Evolutionary conservation across 345 rosid genomes (phyloP).

Genomic region (Capsella bursapastoris): DNA sequence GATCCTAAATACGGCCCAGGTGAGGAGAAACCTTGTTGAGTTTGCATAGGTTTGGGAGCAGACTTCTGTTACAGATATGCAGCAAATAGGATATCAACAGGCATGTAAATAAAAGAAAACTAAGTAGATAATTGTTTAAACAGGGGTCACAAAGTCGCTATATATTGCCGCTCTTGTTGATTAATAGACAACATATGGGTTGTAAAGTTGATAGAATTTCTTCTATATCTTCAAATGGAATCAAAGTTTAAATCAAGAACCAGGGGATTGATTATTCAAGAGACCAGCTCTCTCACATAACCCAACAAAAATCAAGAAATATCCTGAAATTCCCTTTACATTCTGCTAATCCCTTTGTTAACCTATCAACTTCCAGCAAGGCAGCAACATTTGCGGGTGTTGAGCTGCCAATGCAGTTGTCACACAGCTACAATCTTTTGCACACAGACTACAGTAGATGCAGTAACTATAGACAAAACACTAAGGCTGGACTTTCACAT

Average conservation of each 20-base stretch:
- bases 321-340: too few relatives aligned
- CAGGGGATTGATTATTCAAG: too few relatives aligned
- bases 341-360: too few relatives aligned
- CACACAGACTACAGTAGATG: too few relatives aligned
- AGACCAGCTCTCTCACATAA: too few relatives aligned
- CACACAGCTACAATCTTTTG: too few relatives aligned
- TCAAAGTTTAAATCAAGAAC: background rate
- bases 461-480: background rate
- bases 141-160: background rate
- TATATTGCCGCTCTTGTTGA: conserved; percentile 1
- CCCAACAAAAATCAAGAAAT: too few relatives aligned
- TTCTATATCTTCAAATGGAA: background rate
- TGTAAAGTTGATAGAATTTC: background rate
- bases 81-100: conserved; percentile 18
- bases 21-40: conserved; percentile 65
- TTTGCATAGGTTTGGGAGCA: conserved; percentile 77
- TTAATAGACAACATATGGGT: background rate
- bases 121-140: background rate
- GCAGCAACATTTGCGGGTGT: too few relatives aligned
- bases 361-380: too few relatives aligned
- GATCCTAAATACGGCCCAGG: conserved; percentile 81
- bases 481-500: conserved; percentile 2
- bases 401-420: too few relatives aligned
- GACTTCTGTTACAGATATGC: conserved; percentile 62
- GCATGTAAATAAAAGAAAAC: conserved; percentile 8